Conservation (phyloP, 164 flowering plant species). For the Tetrastigma voinierianum region DNA sequence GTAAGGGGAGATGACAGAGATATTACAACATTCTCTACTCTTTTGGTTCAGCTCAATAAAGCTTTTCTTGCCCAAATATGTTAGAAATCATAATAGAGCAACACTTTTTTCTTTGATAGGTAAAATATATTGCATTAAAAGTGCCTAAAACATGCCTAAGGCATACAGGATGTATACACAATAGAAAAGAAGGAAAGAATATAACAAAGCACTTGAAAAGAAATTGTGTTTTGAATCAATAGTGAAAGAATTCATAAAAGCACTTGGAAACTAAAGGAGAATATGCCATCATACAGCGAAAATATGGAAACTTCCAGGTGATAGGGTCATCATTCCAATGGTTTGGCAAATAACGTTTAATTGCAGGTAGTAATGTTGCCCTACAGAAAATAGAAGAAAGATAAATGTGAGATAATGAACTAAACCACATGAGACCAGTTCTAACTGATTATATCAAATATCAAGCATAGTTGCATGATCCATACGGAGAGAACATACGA, state of each 20-base stretch:
- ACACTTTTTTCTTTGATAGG: too few species aligned
- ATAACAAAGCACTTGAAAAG: too few species aligned
- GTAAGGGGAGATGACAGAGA: too few species aligned
- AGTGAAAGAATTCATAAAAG: constrained; percentile 5
- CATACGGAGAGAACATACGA: constrained; percentile 64
- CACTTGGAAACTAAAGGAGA: neutral
- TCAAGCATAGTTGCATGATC: constrained; percentile 1
- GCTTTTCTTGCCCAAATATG: neutral
- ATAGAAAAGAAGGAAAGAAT: too few species aligned
- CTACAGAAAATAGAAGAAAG: constrained; percentile 31
- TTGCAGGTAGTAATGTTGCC: constrained; percentile 85
- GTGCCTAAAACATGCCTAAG: too few species aligned
- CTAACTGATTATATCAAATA: neutral
- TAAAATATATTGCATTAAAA: too few species aligned
- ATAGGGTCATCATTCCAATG: constrained; percentile 80
- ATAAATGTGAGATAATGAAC: neutral
- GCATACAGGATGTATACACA: too few species aligned
- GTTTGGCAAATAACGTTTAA: constrained; percentile 66
- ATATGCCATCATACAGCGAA: constrained; percentile 54
- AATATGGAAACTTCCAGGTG: constrained; percentile 75
- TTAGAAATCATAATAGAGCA: neutral
- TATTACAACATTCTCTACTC: too few species aligned
- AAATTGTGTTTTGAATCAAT: too few species aligned
- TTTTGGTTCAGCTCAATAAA: neutral
- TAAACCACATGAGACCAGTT: neutral